Evolutionary conservation across 2,329 filamentous ascomycete species (phyloP), one percentile per base, ranked within the genome.

Genomic region (Pseudogymnoascus sp.): DNA sequence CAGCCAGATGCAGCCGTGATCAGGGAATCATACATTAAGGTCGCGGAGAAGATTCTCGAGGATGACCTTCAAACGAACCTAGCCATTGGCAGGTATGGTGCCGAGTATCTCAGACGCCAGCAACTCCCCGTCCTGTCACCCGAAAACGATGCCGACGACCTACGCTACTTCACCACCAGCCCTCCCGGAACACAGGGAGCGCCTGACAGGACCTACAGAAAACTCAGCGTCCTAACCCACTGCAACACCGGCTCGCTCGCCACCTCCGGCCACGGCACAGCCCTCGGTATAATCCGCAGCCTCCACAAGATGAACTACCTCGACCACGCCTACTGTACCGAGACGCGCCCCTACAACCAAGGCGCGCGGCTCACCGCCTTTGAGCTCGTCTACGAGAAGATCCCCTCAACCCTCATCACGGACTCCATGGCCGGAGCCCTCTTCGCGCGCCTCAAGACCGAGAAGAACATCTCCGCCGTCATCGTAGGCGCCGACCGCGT

Each of bases 231-330:
- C 47, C 78, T 99, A 68, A 99, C 94, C 10, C 95, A 99, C 76
- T 99, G 94, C 81, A 99, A 99, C 75, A 99, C 94, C 21, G 94
- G 94, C 28, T 97, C 93, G 18, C 86, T 99, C 35, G 94, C 94
- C 25, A 99, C 94, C 1, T 96, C 94, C 14, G 94, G 94, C n/a
- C 96, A 97, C 73, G 94, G 94, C 61, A 99, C 94, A 10, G 94
- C 94, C 0, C 81, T 99, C 2, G 94, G 94, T 21, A 94, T 99
- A 60, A 92, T 99, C 69, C 90, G 94, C 63, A 91, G 90, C 4
- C 80, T 99, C 4, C 84, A 90, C 71, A 77, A 83, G 11, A 80
- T 80, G 63, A 79, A 81, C 4, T 79, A 84, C 5, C 82, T 99
- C 23, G 81, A 86, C 66, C 92, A 92, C 72, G 93, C 92, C 40